Evolutionary conservation across 192 early-diverging fungal species (phyloP).

Genomic region (Entrophospora sp.): DNA sequence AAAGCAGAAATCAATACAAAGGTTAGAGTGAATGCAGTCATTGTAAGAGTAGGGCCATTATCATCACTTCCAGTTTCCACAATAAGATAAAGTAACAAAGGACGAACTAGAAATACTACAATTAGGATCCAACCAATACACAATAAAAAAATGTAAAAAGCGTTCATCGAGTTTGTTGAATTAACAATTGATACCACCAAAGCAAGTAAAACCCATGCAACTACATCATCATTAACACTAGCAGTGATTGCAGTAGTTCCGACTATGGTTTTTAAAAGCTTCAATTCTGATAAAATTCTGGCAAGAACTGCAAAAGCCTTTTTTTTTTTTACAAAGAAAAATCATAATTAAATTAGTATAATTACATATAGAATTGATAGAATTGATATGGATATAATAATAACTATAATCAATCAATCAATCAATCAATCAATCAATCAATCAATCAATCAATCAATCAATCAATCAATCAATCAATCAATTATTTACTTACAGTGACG

Average conservation of each 20-base stretch:
- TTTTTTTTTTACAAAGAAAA: no score
- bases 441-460: no score
- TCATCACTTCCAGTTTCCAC: conserved; percentile 40
- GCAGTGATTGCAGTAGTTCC: conserved; percentile 76
- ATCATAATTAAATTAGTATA: no score
- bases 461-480: no score
- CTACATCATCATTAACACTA: conserved; percentile 79
- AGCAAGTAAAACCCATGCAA: conserved; percentile 75
- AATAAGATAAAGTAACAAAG: conserved; percentile 47
- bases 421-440: no score
- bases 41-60: conserved; percentile 42
- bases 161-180: conserved; percentile 55
- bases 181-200: conserved; percentile 85
- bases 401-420: no score
- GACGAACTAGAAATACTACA: conserved; percentile 57
- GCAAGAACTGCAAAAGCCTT: conserved; percentile 91
- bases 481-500: conserved; percentile 66
- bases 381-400: no score
- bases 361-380: no score
- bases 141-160: conserved; percentile 76
- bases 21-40: conserved; percentile 65
- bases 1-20: conserved; percentile 65
- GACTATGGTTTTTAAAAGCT: conserved; percentile 73
- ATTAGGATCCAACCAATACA: conserved; percentile 63
- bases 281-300: conserved; percentile 84